Base-by-base conservation (phyloP, 148 eudicot species). In the Heliosperma pusillum region DNA sequence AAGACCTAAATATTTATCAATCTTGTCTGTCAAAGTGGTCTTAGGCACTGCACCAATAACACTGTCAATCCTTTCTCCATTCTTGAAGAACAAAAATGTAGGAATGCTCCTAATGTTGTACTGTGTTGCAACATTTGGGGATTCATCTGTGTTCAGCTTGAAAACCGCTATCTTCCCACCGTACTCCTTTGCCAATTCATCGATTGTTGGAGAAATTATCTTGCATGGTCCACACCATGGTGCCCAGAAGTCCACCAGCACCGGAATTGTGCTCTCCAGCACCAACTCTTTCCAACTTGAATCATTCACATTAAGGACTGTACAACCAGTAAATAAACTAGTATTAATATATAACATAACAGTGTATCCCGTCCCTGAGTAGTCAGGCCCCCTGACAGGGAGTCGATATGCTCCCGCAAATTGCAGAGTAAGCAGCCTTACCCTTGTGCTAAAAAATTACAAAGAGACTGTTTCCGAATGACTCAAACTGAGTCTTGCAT, bases 221-320 rank as follows among this genome's bases (percentile, higher is more conserved):
- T 88, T 73, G 77, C 96, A 90, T 1, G 92, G 92, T 17, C 92
- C 96, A 9, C 96, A 87, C 92, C 89, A 87, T 21, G 92, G 96
- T 7, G 96, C 96, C 96, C 96, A 90, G 69, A 90, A 87, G 60
- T 88, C 92, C 16, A 90, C 96, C 55, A 90, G 67, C 25, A 87
- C 96, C 1, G 89, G 89, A 4, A 71, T 74, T 17, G 80, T 81
- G 68, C 85, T 80, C 13, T 66, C 88, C 1, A 90, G 56, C 26
- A 90, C 96, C 0, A 71, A 78, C 17, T 53, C 75, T 3, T 83
- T 77, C 96, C 96, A 90, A 64, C 70, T 78, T 17, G 85, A 33
- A 10, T 86, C 89, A 24, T 83, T 87, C 66, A 87, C 90, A 19
- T 73, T 83, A 40, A 70, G 77, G 47, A 88, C 95, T 81, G 60